Base-by-base conservation (phyloP, 2,329 filamentous ascomycete genomes). In the Elsinoe fawcettii region DNA sequence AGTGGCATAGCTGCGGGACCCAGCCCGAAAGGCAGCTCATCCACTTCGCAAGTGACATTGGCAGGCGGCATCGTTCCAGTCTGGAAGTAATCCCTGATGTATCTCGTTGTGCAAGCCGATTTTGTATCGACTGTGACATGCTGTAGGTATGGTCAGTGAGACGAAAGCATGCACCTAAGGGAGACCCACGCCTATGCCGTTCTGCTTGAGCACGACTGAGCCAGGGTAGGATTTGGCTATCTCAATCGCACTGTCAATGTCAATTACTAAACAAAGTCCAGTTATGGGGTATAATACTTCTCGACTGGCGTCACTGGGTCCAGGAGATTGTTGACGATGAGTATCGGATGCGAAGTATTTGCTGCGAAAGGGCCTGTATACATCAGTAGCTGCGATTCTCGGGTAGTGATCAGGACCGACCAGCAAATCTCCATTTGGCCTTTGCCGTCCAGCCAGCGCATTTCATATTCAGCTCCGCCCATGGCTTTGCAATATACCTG, bases 221-320 rank as follows among this genome's bases (percentile, higher is more conserved):
- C 73, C 73, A 0, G 73, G 69, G 60, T 79, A 79, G 1, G 61
- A 60, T 16, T 61, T 25, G 1, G 70, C 66, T 70, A 74, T 73
- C 73, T 67, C 66, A 18, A 76, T 68, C 1, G 75, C 79, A 44
- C 75, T 74, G 43, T 30, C 27, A 2, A 4, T 14, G 12, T 49
- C 5, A 36, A 18, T 53, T n/a, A n/a, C n/a, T n/a, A n/a, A n/a
- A n/a, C n/a, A n/a, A n/a, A n/a, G n/a, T n/a, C n/a, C n/a, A n/a
- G n/a, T n/a, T n/a, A n/a, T n/a, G n/a, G n/a, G n/a, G n/a, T n/a
- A n/a, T n/a, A n/a, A n/a, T 53, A 53, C 49, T 36, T 34, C 16
- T 64, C 62, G 4, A 84, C 66, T 2, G 81, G 81, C 0, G 81
- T 84, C 0, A 85, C 79, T 0, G 83, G 82, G 58, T 85, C 82